Conservation (phyloP, 2,329 filamentous ascomycete species). For the Xylaria sp. region DNA sequence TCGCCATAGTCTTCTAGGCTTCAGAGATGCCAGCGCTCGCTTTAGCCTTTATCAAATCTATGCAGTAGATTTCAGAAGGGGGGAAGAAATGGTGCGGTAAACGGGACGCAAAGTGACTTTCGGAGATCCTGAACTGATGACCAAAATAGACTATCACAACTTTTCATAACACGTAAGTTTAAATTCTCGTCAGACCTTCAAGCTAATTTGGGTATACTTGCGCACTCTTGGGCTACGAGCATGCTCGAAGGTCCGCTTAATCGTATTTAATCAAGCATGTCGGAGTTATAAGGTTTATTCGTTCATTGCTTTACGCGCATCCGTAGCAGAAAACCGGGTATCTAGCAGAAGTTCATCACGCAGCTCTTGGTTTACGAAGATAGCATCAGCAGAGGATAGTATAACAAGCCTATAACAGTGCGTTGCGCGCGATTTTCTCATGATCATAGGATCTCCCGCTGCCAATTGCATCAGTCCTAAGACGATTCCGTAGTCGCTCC, state of each 20-base stretch:
- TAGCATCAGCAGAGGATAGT: not conserved
- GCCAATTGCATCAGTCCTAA: constrained; percentile 7
- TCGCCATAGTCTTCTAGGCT: constrained; percentile 8
- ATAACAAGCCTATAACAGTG: not conserved
- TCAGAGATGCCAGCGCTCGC: not conserved
- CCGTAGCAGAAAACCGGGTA: not conserved
- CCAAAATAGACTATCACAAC: too few relatives aligned
- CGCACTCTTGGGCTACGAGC: too few relatives aligned
- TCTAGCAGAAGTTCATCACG: not conserved
- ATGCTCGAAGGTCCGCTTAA: too few relatives aligned
- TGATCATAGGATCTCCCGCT: not conserved
- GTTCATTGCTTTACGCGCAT: not conserved
- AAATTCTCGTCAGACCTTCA: too few relatives aligned
- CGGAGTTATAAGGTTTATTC: too few relatives aligned
- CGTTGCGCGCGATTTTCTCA: not conserved
- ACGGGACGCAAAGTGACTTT: too few relatives aligned
- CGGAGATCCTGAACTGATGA: too few relatives aligned
- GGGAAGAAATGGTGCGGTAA: not conserved
- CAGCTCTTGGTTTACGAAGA: not conserved
- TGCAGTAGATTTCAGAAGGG: too few relatives aligned
- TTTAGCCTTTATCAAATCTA: too few relatives aligned
- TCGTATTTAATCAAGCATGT: too few relatives aligned
- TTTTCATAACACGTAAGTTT: too few relatives aligned
- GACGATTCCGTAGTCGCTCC: not conserved
- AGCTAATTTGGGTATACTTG: too few relatives aligned